Evolutionary conservation across 176 grass and related monocot species (phyloP).

Genomic region (Stipa capillata): DNA sequence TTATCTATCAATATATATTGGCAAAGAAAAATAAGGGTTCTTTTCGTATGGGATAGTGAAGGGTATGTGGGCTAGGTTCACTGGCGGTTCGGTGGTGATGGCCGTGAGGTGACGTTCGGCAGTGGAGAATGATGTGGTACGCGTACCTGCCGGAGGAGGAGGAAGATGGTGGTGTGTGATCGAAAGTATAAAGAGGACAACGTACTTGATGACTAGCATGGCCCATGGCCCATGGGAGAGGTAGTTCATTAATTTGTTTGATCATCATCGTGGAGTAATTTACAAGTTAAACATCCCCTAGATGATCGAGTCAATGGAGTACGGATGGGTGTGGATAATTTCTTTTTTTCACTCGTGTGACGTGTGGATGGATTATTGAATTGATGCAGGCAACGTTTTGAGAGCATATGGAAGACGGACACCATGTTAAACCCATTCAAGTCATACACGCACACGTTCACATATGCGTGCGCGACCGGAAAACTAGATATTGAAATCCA

Average conservation of each 20-base stretch:
- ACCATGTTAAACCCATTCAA: too few species aligned
- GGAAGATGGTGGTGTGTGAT: slow-evolving; percentile 5
- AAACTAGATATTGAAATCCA: too few species aligned
- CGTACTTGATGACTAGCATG: neutral
- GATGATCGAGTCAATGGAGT: neutral
- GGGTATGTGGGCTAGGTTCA: too few species aligned
- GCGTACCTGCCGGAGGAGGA: neutral
- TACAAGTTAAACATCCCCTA: neutral
- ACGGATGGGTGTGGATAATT: neutral
- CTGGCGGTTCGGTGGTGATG: too few species aligned
- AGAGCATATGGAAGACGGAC: too few species aligned
- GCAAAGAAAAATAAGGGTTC: neutral
- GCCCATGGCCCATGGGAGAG: neutral
- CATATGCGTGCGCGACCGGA: too few species aligned
- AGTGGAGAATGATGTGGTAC: slow-evolving; percentile 27
- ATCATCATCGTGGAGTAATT: slow-evolving; percentile 22
- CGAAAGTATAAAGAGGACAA: neutral
- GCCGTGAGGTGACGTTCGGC: neutral
- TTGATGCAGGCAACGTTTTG: neutral
- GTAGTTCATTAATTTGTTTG: neutral
- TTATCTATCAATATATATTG: neutral
- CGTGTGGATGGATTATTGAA: neutral
- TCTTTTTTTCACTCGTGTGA: neutral
- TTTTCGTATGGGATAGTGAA: neutral
- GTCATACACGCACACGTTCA: too few species aligned